These are phyloP conservation scores for Scolecobasidium constrictum DNA, from an alignment of 2,329 filamentous ascomycete species.

Conservation along the genomic window DNA sequence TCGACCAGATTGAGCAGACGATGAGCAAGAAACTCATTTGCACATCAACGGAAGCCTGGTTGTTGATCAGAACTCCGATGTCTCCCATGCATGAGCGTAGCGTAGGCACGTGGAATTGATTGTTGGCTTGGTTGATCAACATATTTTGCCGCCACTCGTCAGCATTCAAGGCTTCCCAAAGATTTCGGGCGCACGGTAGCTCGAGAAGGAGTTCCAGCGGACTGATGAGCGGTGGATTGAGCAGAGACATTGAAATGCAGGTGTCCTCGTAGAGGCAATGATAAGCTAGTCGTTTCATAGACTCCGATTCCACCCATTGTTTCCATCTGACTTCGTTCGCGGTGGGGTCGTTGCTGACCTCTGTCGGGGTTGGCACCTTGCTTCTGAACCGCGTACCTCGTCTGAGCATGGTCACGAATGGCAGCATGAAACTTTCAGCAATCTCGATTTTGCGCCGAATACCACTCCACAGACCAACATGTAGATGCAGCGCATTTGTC, in stretches of 20 bases:
- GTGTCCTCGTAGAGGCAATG: slow-evolving; percentile 56
- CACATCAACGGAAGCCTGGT: not conserved
- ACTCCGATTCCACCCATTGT: slow-evolving; percentile 53
- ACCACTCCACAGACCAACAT: slow-evolving; percentile 48
- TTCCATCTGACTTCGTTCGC: slow-evolving; percentile 55
- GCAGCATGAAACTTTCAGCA: slow-evolving; percentile 45
- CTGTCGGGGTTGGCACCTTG: slow-evolving; percentile 41
- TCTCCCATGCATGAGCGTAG: not conserved
- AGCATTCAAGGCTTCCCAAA: slow-evolving; percentile 57
- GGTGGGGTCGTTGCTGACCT: slow-evolving; percentile 30
- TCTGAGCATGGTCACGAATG: slow-evolving; percentile 44
- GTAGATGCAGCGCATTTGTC: slow-evolving; percentile 37
- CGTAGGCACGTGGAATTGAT: not conserved
- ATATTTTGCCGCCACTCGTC: slow-evolving; percentile 48
- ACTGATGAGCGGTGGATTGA: slow-evolving; percentile 54
- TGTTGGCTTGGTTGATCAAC: not conserved
- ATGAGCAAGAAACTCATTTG: not conserved
- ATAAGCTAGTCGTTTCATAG: slow-evolving; percentile 57
- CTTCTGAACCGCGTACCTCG: slow-evolving; percentile 48
- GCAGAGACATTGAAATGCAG: slow-evolving; percentile 55
- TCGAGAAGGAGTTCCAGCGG: slow-evolving; percentile 59
- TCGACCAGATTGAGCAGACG: not conserved
- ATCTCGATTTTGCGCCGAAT: slow-evolving; percentile 50
- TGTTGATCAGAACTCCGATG: not conserved
- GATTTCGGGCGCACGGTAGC: slow-evolving; percentile 47